phyloP scores from a whole-genome alignment of 768 basidiomycete species.

The Rhizopogon rudus region DNA sequence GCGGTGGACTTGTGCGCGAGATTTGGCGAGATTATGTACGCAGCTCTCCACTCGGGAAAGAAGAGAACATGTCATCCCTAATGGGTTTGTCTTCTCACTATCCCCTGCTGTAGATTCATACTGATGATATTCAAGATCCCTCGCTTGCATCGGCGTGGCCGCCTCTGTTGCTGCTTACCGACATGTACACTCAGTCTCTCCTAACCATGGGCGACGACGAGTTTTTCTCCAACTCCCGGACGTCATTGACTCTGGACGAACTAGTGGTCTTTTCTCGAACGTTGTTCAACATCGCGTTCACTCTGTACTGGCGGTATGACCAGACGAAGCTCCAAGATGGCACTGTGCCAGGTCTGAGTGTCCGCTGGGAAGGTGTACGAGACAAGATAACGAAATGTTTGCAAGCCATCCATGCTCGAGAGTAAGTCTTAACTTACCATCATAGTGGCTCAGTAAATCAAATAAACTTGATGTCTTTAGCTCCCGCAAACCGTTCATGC shows the following conservation, averaged over 20 bases:
- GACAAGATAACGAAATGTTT: conserved; percentile 76
- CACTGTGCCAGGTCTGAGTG: conserved; percentile 34
- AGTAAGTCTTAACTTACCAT: conserved; percentile 48
- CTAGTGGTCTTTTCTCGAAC: conserved; percentile 70
- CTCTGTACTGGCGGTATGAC: conserved; percentile 62
- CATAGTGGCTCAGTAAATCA: background rate
- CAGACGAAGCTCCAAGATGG: conserved; percentile 32
- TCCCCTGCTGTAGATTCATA: background rate
- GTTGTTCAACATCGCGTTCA: conserved; percentile 80
- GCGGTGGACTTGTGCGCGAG: conserved; percentile 66
- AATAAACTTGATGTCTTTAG: conserved; percentile 32
- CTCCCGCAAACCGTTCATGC: conserved; percentile 80
- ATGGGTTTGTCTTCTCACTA: conserved; percentile 29
- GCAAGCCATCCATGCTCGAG: conserved; percentile 79
- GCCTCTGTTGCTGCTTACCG: conserved; percentile 69
- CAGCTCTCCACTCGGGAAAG: conserved; percentile 54
- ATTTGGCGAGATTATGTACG: conserved; percentile 69
- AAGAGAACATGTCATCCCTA: conserved; percentile 35
- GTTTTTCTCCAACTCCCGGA: conserved; percentile 73
- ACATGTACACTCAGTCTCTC: conserved; percentile 80
- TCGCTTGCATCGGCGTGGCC: conserved; percentile 50
- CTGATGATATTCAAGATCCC: conserved; percentile 33
- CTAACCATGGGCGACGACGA: conserved; percentile 96
- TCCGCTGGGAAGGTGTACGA: conserved; percentile 64
- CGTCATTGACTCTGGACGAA: conserved; percentile 82